phyloP scores from a whole-genome alignment of 805 yeast species.

The Candida xyloterini region DNA sequence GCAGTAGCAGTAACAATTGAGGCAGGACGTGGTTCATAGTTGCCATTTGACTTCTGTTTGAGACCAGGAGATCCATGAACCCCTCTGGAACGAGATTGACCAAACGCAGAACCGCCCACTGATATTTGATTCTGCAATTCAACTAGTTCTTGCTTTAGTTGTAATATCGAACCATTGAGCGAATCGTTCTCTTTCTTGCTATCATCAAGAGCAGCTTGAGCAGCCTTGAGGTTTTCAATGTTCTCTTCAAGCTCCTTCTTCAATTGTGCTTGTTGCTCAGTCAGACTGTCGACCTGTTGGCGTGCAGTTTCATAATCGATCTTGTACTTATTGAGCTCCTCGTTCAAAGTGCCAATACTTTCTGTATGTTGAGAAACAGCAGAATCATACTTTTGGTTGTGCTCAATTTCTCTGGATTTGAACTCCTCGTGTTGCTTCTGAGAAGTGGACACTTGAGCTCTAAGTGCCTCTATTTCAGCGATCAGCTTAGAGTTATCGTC shows the following conservation, averaged over 20 bases:
- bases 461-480: constrained; percentile 55
- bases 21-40: constrained; percentile 52
- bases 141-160: constrained; percentile 42
- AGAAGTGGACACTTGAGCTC: constrained; percentile 51
- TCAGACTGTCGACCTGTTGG: constrained; percentile 55
- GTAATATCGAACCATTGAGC: constrained; percentile 58
- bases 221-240: constrained; percentile 57
- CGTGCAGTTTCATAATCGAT: constrained; percentile 56
- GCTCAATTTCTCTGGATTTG: constrained; percentile 53
- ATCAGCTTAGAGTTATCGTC: constrained; percentile 77
- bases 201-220: constrained; percentile 56
- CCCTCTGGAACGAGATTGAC: constrained; percentile 23
- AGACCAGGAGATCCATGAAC: constrained; percentile 23
- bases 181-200: constrained; percentile 65
- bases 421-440: constrained; percentile 50
- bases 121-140: constrained; percentile 33
- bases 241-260: constrained; percentile 61
- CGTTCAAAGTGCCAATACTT: constrained; percentile 49
- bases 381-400: constrained; percentile 43
- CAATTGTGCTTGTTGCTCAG: constrained; percentile 57
- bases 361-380: constrained; percentile 46
- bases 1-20: constrained; percentile 58
- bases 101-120: constrained; percentile 18
- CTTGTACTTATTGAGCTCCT: constrained; percentile 53
- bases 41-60: constrained; percentile 27